Base-by-base conservation (phyloP, 306 rosid species). In the Quercus bicolor region DNA sequence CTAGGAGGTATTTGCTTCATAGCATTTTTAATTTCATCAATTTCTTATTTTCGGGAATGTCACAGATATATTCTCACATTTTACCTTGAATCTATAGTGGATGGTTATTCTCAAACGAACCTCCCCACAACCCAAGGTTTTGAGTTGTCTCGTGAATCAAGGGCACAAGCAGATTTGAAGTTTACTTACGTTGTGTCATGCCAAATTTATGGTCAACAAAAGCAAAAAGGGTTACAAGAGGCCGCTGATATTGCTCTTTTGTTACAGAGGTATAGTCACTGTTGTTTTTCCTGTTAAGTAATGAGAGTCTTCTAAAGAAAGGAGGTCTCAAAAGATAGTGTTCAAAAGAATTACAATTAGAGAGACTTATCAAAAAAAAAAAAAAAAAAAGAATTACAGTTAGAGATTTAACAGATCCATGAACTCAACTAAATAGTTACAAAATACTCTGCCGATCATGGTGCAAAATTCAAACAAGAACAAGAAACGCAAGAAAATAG, bases 161-260 rank as follows among this genome's bases (percentile, higher is more conserved):
- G 97, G 81, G 98, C 98, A 69, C 98, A 95, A 74, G 91, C 96
- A 61, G 98, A 95, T 87, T 81, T 95, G 84, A 95, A 95, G 88
- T 95, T 92, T 83, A 92, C 98, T 28, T 95, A 95, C 75, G 98
- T 95, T 61, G 92, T 95, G 65, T 95, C 98, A n/a, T 95, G 98
- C 89, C 98, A 95, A 92, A 95, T 95, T 80, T 95, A 92, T 91
- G 98, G 98, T 83, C 98, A 90, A 76, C 98, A 95, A 81, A 95
- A 92, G 82, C 98, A 92, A 87, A 83, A 79, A 72, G 90, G 84
- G 82, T 80, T 79, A 57, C 88, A 83, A 5, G 97, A 95, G 88
- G 98, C 98, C 72, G 86, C 97, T 84, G 98, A 95, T 82, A 95
- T 95, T 81, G 85, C 98, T 77, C 87, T 95, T 31, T 86, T 95